Percentiles rank a stretch among this genome's conserved stretches.
Evolutionary conservation across 306 rosid genomes (phyloP).

Genomic region (Cyamopsis tetragonoloba): DNA sequence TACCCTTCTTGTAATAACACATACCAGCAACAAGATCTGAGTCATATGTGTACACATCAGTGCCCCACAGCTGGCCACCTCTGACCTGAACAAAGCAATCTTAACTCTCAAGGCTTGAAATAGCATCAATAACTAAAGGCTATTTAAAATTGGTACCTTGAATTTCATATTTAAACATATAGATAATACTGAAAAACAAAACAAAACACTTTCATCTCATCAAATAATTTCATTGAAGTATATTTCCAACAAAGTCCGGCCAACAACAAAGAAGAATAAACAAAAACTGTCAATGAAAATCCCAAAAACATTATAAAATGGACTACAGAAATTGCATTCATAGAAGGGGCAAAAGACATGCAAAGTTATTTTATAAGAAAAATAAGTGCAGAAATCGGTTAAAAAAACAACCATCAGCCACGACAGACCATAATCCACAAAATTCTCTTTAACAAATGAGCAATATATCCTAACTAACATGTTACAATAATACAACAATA

Average conservation of each 20-base stretch:
- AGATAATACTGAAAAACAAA: conserved; percentile 1
- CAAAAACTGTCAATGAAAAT: neutral
- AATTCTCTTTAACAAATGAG: conserved; percentile 6
- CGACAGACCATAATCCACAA: neutral
- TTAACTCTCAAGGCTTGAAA: conserved; percentile 13
- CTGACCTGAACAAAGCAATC: conserved; percentile 63
- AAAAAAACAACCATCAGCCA: conserved; percentile 8
- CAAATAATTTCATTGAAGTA: neutral
- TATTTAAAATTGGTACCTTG: neutral
- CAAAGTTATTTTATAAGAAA: neutral
- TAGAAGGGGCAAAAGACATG: neutral
- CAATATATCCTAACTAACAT: neutral
- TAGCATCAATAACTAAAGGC: neutral
- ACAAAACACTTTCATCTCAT: conserved; percentile 20
- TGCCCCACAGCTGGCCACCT: conserved; percentile 98
- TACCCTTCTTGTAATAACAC: conserved; percentile 9
- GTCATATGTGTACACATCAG: conserved; percentile 92
- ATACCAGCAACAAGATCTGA: conserved; percentile 98
- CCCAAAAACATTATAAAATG: neutral
- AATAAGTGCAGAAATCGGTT: neutral
- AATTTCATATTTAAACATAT: neutral
- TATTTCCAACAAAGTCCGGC: neutral
- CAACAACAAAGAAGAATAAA: neutral
- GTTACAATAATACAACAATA: conserved; percentile 1
- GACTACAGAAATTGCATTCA: neutral